These are phyloP conservation scores for Fusarium begoniae DNA, from an alignment of 2,329 filamentous ascomycete species.

Conservation along the genomic window DNA sequence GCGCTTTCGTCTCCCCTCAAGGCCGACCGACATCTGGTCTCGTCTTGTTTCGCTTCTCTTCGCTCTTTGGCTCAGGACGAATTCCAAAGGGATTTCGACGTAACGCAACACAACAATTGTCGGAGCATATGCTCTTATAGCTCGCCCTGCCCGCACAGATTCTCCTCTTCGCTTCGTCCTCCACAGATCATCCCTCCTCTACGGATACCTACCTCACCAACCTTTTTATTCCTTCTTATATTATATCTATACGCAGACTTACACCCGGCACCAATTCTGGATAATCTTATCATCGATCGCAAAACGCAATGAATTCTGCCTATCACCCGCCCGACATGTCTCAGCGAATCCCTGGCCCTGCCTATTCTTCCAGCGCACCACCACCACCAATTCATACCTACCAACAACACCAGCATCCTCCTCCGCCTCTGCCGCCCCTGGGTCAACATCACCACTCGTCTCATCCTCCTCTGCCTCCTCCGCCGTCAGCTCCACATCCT, in stretches of 20 bases:
- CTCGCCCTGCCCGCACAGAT: conserved; percentile 14
- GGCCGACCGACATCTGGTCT: neutral
- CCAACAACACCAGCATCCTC: conserved; percentile 39
- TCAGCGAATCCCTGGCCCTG: conserved; percentile 43
- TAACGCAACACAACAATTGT: conserved; percentile 1
- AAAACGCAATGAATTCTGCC: conserved; percentile 43
- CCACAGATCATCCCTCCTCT: neutral
- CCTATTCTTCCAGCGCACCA: conserved; percentile 38
- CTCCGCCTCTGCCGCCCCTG: conserved; percentile 33
- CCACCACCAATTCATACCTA: conserved; percentile 35
- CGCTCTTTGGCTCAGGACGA: conserved; percentile 9
- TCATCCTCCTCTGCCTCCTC: conserved; percentile 26
- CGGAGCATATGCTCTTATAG: conserved; percentile 31
- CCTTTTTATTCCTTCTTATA: neutral
- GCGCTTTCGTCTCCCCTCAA: neutral
- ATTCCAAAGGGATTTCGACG: neutral
- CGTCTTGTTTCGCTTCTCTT: neutral
- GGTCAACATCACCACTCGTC: conserved; percentile 33
- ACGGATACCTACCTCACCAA: neutral
- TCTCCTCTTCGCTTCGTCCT: conserved; percentile 10
- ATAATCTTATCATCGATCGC: neutral
- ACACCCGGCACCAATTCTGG: neutral
- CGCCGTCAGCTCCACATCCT: conserved; percentile 17
- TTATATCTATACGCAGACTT: conserved; percentile 4
- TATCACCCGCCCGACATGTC: conserved; percentile 46